Conservation (phyloP, 192 early-diverging fungal genomes). For the Umbelopsis sp. region DNA sequence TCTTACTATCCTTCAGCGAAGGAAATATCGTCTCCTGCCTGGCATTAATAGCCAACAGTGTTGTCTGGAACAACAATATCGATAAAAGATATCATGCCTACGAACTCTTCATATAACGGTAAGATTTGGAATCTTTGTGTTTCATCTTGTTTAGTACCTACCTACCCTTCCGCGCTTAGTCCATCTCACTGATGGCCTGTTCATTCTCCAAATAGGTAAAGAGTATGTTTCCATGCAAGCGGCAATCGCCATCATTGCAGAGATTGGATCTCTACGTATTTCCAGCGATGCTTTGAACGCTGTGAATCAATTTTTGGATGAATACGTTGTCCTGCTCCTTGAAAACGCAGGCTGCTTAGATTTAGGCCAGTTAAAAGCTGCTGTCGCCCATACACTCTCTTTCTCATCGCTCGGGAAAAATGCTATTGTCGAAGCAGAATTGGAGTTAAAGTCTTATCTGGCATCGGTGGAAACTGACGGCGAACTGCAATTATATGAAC, state of each 20-base stretch:
- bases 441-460: constrained; percentile 58
- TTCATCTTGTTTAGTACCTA: constrained; percentile 2
- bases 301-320: constrained; percentile 60
- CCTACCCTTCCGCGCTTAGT: neutral
- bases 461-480: constrained; percentile 49
- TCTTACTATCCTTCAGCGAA: neutral
- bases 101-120: neutral
- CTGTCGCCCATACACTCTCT: constrained; percentile 48
- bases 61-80: constrained; percentile 8
- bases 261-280: constrained; percentile 54
- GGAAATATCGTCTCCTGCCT: neutral
- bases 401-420: constrained; percentile 57
- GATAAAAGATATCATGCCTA: neutral
- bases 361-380: constrained; percentile 48
- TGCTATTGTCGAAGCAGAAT: constrained; percentile 60
- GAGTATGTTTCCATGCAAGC: constrained; percentile 35
- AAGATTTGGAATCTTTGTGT: neutral
- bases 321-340: constrained; percentile 52
- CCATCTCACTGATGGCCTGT: neutral
- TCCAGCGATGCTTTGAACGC: constrained; percentile 57
- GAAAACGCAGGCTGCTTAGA: constrained; percentile 51
- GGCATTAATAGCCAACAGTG: neutral
- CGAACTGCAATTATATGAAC: constrained; percentile 30
- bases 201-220: constrained; percentile 6
- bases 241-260: constrained; percentile 61